Evolutionary conservation across 129 eudicot species (phyloP), one percentile per base, ranked within the genome.

Genomic region (Cynara cardunculus): DNA sequence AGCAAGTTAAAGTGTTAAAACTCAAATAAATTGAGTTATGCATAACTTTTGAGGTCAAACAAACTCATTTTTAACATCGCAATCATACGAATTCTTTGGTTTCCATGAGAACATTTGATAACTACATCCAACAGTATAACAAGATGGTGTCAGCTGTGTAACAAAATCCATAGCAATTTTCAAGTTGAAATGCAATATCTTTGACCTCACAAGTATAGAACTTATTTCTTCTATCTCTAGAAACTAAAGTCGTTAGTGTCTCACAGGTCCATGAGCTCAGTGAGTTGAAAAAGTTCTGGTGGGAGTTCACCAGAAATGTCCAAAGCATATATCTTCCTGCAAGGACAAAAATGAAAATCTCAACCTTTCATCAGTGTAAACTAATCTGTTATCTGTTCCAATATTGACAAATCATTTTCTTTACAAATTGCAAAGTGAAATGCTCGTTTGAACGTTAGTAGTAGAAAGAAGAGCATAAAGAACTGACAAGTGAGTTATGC

Each of bases 271-370:
- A 83, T 83, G 27, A 91, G 89, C 62, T 91, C 86, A 25, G 88
- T 88, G 32, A 91, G 89, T 66, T 80, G 78, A 73, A 88, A 91
- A 64, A 91, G 89, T 83, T 91, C 89, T 79, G 13, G 85, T 30
- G 96, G 96, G 61, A 91, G 87, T 56, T 83, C 86, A 66, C 96
- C 96, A 84, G 91, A 88, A 80, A 91, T 83, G 69, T 91, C 96
- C 81, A 91, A 72, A 81, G 96, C 96, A 85, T 88, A 91, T 71
- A 91, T 81, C 77, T 88, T 91, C 89, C 96, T 91, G 90, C 80
- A 85, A 64, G 76, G 56, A 7, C 64, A 2, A 9, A 83, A 10
- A 7, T 28, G 0, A 67, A 69, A 78, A 28, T 9, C 24, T 77
- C 70, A 61, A 77, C 19, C 10, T 37, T 62, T 16, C 49, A 73